Base-by-base conservation (phyloP, 2,329 filamentous ascomycete genomes). In the Alternaria novae-zelandiae region DNA sequence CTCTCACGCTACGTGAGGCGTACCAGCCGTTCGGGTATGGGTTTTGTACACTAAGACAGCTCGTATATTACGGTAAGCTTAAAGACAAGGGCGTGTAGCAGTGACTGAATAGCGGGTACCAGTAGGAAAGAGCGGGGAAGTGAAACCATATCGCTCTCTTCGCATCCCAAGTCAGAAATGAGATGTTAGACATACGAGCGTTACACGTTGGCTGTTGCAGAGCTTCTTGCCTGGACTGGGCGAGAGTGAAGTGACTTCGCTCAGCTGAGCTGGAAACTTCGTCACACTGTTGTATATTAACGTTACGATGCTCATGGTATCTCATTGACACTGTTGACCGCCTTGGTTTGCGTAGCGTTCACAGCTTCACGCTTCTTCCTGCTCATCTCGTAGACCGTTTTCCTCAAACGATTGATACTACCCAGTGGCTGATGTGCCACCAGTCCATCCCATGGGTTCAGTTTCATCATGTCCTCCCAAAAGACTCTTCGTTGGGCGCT, bases 391-490 rank as follows among this genome's bases (percentile, higher is more conserved):
- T 78, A 53, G 28, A 77, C 67, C 5, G 50, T 63, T 60, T 72
- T 77, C 15, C 72, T 62, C 49, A 78, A 55, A 6, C 75, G 53
- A 41, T 78, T 76, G 26, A 74, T 73, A 32, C 68, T 72, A 0
- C 74, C 74, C 21, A 77, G 26, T 11, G 74, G 73, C 20, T 65
- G 64, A 54, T 79, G 72, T 15, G 69, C 74, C 2, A 64, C 65
- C 15, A 78, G 54, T 2, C 72, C 72, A 47, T 67, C 64, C 71
- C 74, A 77, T 3, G 68, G 68, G 61, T 69, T 72, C 21, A 78
- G 60, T 54, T 68, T 71, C 74, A 78, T 71, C 3, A 54, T 62
- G 43, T 78, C 72, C 45, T 78, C 76, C 72, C 75, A 79, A 30
- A 72, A 77, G 0, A 67, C 64, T 32, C 70, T 63, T 6, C 75